phyloP scores from a whole-genome alignment of 768 basidiomycete genomes.

The Lentinula sp. region DNA sequence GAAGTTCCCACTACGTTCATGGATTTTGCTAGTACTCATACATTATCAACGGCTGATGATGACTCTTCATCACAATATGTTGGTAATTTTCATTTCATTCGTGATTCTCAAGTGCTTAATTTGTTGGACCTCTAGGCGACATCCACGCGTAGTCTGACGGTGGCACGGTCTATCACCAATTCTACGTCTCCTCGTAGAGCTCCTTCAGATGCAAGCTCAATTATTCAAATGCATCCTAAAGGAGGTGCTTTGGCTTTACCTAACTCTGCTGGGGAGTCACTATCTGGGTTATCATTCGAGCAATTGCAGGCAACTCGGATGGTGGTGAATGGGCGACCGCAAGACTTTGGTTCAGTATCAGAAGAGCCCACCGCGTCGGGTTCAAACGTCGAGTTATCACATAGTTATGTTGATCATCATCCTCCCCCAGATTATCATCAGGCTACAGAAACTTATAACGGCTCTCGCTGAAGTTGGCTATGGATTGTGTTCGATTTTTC shows the following conservation, averaged over 20 bases:
- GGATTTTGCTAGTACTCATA: background rate
- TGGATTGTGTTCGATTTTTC: background rate
- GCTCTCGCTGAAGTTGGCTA: background rate
- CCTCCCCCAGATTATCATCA: conserved; percentile 16
- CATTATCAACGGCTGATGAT: background rate
- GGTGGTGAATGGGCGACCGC: conserved; percentile 14
- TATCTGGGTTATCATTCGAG: conserved; percentile 7
- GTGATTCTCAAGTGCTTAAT: background rate
- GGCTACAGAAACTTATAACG: conserved; percentile 12
- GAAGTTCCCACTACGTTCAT: background rate
- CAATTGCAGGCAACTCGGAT: conserved; percentile 12
- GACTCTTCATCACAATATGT: background rate
- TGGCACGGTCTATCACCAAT: background rate
- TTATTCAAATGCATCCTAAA: background rate
- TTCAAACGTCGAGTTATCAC: background rate
- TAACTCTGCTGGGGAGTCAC: conserved; percentile 10
- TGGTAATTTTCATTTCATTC: background rate
- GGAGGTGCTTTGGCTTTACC: conserved; percentile 8
- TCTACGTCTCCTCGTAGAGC: conserved; percentile 8
- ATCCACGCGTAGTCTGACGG: background rate
- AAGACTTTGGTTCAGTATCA: conserved; percentile 13
- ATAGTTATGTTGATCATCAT: background rate
- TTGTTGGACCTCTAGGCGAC: background rate
- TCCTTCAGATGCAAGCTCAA: background rate
- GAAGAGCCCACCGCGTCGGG: background rate